Evolutionary conservation across 208 protist genomes (phyloP).

Genomic region (Porcisia deanei): DNA sequence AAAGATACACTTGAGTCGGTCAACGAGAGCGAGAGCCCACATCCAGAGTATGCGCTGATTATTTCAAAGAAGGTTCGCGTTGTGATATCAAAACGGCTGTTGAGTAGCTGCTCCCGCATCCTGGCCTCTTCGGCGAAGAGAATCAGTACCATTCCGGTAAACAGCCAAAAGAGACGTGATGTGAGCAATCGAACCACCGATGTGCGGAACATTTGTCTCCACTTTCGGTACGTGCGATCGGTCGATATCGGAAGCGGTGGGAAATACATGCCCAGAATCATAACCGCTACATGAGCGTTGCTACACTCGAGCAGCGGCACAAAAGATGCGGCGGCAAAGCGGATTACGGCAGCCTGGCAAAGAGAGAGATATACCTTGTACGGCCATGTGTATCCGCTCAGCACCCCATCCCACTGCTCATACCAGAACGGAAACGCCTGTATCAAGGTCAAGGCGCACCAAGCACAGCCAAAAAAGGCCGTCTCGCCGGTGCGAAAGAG

Average conservation of each 20-base stretch:
- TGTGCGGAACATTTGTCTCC: constrained; percentile 69
- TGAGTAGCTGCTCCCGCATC: constrained; percentile 24
- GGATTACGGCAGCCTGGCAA: constrained; percentile 65
- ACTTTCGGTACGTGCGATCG: constrained; percentile 73
- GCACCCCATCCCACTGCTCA: constrained; percentile 65
- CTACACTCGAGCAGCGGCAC: constrained; percentile 65
- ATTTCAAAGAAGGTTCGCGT: constrained; percentile 80
- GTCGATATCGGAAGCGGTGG: constrained; percentile 78
- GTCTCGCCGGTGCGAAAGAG: constrained; percentile 63
- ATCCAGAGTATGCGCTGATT: constrained; percentile 73
- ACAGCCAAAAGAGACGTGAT: constrained; percentile 82
- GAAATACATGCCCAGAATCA: constrained; percentile 79
- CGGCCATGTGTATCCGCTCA: constrained; percentile 39
- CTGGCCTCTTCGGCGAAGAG: constrained; percentile 55
- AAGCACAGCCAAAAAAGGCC: constrained; percentile 54
- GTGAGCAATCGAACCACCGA: constrained; percentile 67
- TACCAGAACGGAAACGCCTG: constrained; percentile 68
- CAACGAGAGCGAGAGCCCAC: constrained; percentile 57
- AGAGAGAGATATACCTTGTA: constrained; percentile 77
- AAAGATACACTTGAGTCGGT: constrained; percentile 43
- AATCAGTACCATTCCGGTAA: constrained; percentile 58
- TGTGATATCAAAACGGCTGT: constrained; percentile 67
- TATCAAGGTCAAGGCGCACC: constrained; percentile 50
- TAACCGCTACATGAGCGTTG: constrained; percentile 71
- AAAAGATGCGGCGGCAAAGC: constrained; percentile 76